Base-by-base conservation (phyloP, 768 basidiomycete species). In the Royoungia palumana region DNA sequence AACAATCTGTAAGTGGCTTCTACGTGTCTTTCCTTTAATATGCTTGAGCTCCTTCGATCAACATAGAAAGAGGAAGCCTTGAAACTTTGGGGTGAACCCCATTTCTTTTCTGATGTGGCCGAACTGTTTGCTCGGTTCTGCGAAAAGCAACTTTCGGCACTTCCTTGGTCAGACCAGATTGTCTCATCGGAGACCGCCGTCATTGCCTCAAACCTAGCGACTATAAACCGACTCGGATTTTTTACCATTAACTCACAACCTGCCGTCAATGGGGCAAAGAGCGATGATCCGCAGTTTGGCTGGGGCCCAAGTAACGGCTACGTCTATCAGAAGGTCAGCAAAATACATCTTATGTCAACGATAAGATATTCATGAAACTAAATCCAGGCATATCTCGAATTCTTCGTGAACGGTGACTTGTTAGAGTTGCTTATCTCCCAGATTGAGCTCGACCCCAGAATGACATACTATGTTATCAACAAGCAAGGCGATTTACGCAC, bases 401-500 rank as follows among this genome's bases (percentile, higher is more conserved):
- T 96, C 73, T 96, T 96, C 65, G 91, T 94, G 43, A 78, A 79
- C 35, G 86, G 91, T 0, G 71, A 77, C 44, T 74, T 94, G 24
- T 78, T 95, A 38, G 76, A 78, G 28, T 69, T 84, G 35, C 81
- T 94, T 34, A 77, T 94, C 41, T 74, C 82, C 16, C 79, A 87
- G 47, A 92, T 98, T 57, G 90, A 94, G 62, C 81, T 84, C 16
- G 91, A 96, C 61, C 79, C 80, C 51, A 82, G 85, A 57, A 87
- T 95, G 62, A 97, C 94, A 3, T 99, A 98, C 75, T 95, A 97
- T 61, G 91, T 94, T 41, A 95, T 97, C 68, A 97, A 97, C 79
- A 91, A 87, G 67, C 82, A 85, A 35, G 96, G 96, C 35, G 94
- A 98, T 66, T 74, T 99, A 42, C 82, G 86, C 47, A 97, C 96